Evolutionary conservation across 2,329 filamentous ascomycete genomes (phyloP), one percentile per base, ranked within the genome.

Genomic region (Colletotrichum kahawae): DNA sequence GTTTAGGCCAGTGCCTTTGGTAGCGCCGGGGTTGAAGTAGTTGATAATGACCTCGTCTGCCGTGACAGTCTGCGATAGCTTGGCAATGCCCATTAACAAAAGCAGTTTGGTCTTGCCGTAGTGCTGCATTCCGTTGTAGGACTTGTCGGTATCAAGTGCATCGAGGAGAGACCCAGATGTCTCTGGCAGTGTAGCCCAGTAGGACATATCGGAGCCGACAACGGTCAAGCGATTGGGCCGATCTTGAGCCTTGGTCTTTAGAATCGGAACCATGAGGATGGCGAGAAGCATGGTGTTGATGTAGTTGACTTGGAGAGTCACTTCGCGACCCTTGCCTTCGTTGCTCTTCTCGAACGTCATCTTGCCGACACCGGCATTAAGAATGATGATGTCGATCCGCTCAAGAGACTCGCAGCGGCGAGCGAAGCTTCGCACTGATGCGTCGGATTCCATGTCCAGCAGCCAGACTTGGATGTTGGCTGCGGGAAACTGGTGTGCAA

Each of bases 221-320:
- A 82, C 71, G 16, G 77, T 79, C 18, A 83, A 36, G 4, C 71
- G 78, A 7, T 75, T 76, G 2, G 79, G 78, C 33, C 65, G 64
- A 16, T 16, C 64, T 67, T 75, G 76, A 0, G 56, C 14, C 33
- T 79, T 80, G 18, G 69, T 43, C 67, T 83, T 83, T 8, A 85
- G 78, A 0, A 78, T 77, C 1, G 83, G 84, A 3, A 85, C 77
- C 5, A 85, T 78, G 1, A 84, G 78, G 1, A 81, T 77, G 3
- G 81, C 84, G 0, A 91, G 82, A 1, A 91, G 79, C 24, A 88
- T 83, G 0, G 87, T 90, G 27, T 83, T 86, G 74, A 91, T 83
- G n/a, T 89, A 88, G 71, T 91, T 91, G 64, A 87, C 84, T 0
- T 88, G 88, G 59, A 91, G 79, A 5, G 82, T 85, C 56, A 81